A percentile compares a stretch with the other conserved stretches of the same genome.
Conservation (phyloP, 768 basidiomycete species). For the Tylopilus cervinicoccineus region DNA sequence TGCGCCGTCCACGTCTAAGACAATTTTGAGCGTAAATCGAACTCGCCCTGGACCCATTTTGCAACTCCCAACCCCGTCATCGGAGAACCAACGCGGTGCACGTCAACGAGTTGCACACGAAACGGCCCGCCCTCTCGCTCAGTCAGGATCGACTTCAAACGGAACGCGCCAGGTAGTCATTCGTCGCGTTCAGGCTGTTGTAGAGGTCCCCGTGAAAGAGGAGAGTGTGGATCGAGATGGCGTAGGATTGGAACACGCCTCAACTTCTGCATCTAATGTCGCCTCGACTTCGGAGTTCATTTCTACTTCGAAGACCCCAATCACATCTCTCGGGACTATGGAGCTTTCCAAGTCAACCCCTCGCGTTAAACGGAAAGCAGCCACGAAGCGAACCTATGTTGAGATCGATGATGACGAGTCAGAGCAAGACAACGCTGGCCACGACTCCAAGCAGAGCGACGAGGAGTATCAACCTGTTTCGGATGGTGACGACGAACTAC, state of each 20-base stretch:
- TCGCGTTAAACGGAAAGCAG: constrained; percentile 18
- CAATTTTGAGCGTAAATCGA: constrained; percentile 6
- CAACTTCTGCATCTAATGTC: constrained; percentile 13
- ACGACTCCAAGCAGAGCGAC: constrained; percentile 11
- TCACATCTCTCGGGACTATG: constrained; percentile 1
- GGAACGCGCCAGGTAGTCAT: constrained; percentile 37
- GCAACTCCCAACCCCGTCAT: constrained; percentile 31
- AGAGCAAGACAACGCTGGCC: constrained; percentile 13
- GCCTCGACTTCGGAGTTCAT: constrained; percentile 10
- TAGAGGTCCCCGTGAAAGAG: constrained; percentile 59
- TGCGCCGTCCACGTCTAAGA: constrained; percentile 27
- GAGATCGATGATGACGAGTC: constrained; percentile 32
- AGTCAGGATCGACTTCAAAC: constrained; percentile 9
- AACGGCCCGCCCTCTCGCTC: background rate
- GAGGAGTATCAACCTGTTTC: constrained; percentile 19
- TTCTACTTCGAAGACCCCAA: constrained; percentile 12
- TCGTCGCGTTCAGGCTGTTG: constrained; percentile 58
- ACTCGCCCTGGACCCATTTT: constrained; percentile 7
- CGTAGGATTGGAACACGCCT: background rate
- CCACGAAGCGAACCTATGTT: constrained; percentile 25
- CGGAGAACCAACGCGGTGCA: constrained; percentile 25
- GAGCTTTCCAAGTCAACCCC: constrained; percentile 5
- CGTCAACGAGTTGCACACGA: constrained; percentile 20
- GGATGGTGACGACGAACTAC: constrained; percentile 57
- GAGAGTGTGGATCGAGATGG: constrained; percentile 49